A percentile compares a stretch with the other conserved stretches of the same genome.
phyloP scores from a whole-genome alignment of 495 filamentous ascomycete genomes.

The Delitschia confertaspora region DNA sequence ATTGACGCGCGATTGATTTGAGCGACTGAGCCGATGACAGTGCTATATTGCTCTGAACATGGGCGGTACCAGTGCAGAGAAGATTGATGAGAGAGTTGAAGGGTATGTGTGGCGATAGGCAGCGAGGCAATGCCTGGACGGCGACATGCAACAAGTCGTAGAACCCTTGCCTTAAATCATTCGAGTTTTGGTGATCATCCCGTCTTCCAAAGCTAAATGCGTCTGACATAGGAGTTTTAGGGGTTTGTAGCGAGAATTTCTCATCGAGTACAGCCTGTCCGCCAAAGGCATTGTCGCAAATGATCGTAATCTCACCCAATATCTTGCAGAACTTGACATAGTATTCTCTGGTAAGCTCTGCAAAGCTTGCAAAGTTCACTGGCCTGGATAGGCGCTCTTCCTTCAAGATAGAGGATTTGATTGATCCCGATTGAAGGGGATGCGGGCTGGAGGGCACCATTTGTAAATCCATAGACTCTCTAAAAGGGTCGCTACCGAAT shows the following conservation, averaged over 20 bases:
- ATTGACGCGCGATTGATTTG: slow-evolving; percentile 89
- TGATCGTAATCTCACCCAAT: slow-evolving; percentile 85
- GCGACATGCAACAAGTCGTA: slow-evolving; percentile 94
- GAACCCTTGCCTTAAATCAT: slow-evolving; percentile 87
- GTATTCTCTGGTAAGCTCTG: slow-evolving; percentile 68
- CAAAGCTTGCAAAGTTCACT: slow-evolving; percentile 62
- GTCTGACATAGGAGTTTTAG: slow-evolving; percentile 88
- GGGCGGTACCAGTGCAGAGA: slow-evolving; percentile 91
- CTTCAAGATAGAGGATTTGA: slow-evolving; percentile 31
- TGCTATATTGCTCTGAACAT: slow-evolving; percentile 88
- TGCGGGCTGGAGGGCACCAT: slow-evolving; percentile 32
- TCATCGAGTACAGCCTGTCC: slow-evolving; percentile 93
- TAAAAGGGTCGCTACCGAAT: slow-evolving; percentile 30
- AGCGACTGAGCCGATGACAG: slow-evolving; percentile 83
- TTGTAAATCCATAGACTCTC: slow-evolving; percentile 23
- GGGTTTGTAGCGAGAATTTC: slow-evolving; percentile 75
- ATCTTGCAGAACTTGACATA: slow-evolving; percentile 90
- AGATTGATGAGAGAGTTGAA: slow-evolving; percentile 94
- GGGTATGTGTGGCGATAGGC: slow-evolving; percentile 79
- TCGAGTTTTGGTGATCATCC: slow-evolving; percentile 63
- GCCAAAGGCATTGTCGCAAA: slow-evolving; percentile 94
- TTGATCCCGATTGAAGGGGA: slow-evolving; percentile 28
- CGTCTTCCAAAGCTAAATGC: slow-evolving; percentile 81
- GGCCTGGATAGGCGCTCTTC: slow-evolving; percentile 61
- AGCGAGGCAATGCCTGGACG: slow-evolving; percentile 87